These are phyloP conservation scores for Aspergillus sp. DNA, from an alignment of 2,329 filamentous ascomycete species.

Conservation along the genomic window DNA sequence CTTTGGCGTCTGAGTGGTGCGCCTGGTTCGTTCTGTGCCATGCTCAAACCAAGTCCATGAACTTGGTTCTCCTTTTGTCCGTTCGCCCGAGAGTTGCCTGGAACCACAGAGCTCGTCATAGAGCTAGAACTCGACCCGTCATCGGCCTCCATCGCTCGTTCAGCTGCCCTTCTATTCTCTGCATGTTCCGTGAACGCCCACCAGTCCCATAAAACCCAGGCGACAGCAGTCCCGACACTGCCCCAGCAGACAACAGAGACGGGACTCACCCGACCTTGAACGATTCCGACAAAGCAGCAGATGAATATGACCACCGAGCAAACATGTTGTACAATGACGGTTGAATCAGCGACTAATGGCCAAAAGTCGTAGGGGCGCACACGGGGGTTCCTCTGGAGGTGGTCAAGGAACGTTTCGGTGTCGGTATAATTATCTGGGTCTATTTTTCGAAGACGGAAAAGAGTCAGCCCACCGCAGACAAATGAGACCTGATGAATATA, in stretches of 20 bases:
- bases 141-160: slow-evolving; percentile 38
- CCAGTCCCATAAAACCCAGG: slow-evolving; percentile 89
- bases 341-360: slow-evolving; percentile 92
- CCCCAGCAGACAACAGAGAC: slow-evolving; percentile 87
- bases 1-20: slow-evolving; percentile 35
- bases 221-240: slow-evolving; percentile 78
- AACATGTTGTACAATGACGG: slow-evolving; percentile 95
- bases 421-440: slow-evolving; percentile 99
- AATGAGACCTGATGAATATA: background rate
- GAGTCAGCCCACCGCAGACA: background rate
- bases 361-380: slow-evolving; percentile 97
- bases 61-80: slow-evolving; percentile 38
- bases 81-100: slow-evolving; percentile 31
- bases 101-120: slow-evolving; percentile 36
- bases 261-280: slow-evolving; percentile 82
- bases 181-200: slow-evolving; percentile 78
- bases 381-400: slow-evolving; percentile 90
- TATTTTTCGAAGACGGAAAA: slow-evolving; percentile 37
- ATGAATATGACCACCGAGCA: slow-evolving; percentile 94
- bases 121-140: slow-evolving; percentile 49
- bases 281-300: slow-evolving; percentile 90
- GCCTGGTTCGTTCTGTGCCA: slow-evolving; percentile 42
- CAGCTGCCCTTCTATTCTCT: slow-evolving; percentile 38
- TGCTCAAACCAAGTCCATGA: slow-evolving; percentile 49
- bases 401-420: slow-evolving; percentile 93